Evolutionary conservation across 2,329 filamentous ascomycete genomes (phyloP).

Genomic region (Pleomassaria siparia): DNA sequence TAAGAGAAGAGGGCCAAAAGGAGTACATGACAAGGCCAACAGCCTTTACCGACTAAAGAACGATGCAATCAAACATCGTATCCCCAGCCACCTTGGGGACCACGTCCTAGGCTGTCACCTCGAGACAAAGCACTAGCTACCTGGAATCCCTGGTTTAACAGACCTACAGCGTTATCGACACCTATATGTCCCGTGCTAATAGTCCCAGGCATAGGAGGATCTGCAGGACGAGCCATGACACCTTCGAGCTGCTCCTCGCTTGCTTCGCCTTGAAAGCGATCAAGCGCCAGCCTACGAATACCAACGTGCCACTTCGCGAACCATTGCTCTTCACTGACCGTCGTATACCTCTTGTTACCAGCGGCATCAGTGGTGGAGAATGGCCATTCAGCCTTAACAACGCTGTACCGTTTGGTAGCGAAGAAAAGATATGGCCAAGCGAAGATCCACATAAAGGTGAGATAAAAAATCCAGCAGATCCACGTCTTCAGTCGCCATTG

Average conservation of each 20-base stretch:
- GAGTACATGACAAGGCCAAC: not conserved
- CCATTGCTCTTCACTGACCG: slow-evolving; percentile 57
- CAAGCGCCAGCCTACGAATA: slow-evolving; percentile 61
- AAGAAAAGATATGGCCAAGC: slow-evolving; percentile 71
- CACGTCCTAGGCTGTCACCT: slow-evolving; percentile 20
- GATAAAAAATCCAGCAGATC: slow-evolving; percentile 65
- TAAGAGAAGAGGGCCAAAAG: not conserved
- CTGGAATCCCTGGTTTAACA: slow-evolving; percentile 36
- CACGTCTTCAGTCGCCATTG: slow-evolving; percentile 64
- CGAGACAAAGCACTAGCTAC: slow-evolving; percentile 31
- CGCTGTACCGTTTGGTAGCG: slow-evolving; percentile 67
- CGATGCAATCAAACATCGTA: slow-evolving; percentile 21
- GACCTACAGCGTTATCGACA: slow-evolving; percentile 34
- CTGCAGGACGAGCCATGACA: slow-evolving; percentile 42
- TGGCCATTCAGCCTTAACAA: slow-evolving; percentile 63
- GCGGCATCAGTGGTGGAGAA: slow-evolving; percentile 47
- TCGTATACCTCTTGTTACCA: slow-evolving; percentile 52
- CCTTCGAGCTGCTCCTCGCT: slow-evolving; percentile 48
- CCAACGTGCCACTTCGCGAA: slow-evolving; percentile 64
- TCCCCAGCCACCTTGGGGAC: slow-evolving; percentile 36
- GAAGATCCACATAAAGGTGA: slow-evolving; percentile 69
- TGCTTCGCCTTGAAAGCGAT: slow-evolving; percentile 58
- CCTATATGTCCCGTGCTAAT: slow-evolving; percentile 31
- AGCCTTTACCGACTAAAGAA: not conserved
- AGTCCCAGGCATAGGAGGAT: slow-evolving; percentile 44